These are phyloP conservation scores for Pseudozyma sp. DNA, from an alignment of 1,284 basidiomycete species.

Conservation along the genomic window DNA sequence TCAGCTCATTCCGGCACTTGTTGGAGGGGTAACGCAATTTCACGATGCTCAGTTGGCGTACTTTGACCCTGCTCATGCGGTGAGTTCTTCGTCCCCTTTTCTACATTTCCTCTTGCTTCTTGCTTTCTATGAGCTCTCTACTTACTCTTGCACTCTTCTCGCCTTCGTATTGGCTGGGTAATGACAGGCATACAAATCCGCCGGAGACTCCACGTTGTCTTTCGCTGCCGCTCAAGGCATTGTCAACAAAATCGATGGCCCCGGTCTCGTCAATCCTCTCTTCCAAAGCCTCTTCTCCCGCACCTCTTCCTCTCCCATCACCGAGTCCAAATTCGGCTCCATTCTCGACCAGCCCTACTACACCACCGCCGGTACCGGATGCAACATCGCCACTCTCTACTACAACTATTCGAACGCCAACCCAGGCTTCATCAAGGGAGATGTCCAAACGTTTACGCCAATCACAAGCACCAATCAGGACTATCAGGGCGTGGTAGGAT, in stretches of 20 bases:
- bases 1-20: slow-evolving; percentile 18
- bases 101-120: background rate
- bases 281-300: slow-evolving; percentile 17
- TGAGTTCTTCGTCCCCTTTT: background rate
- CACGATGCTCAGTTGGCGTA: slow-evolving; percentile 20
- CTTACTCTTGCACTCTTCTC: background rate
- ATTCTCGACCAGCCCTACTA: slow-evolving; percentile 27
- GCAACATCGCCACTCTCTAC: slow-evolving; percentile 18
- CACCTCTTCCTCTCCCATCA: slow-evolving; percentile 9
- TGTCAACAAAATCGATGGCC: slow-evolving; percentile 24
- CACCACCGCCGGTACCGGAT: slow-evolving; percentile 18
- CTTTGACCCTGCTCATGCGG: slow-evolving; percentile 28
- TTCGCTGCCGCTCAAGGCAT: slow-evolving; percentile 21
- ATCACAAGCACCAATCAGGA: slow-evolving; percentile 1
- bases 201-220: slow-evolving; percentile 9
- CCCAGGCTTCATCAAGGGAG: slow-evolving; percentile 18
- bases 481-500: slow-evolving; percentile 4
- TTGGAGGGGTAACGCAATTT: slow-evolving; percentile 14
- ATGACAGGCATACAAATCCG: slow-evolving; percentile 19
- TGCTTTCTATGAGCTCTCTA: background rate
- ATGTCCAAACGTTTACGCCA: slow-evolving; percentile 19
- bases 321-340: slow-evolving; percentile 7
- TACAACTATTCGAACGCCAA: slow-evolving; percentile 32
- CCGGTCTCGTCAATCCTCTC: slow-evolving; percentile 17
- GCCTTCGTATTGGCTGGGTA: too few species aligned